Evolutionary conservation across 23 red algal genomes (phyloP), one percentile per base, ranked within the genome.

Genomic region (Cyanidiococcus yangmingshanensis): DNA sequence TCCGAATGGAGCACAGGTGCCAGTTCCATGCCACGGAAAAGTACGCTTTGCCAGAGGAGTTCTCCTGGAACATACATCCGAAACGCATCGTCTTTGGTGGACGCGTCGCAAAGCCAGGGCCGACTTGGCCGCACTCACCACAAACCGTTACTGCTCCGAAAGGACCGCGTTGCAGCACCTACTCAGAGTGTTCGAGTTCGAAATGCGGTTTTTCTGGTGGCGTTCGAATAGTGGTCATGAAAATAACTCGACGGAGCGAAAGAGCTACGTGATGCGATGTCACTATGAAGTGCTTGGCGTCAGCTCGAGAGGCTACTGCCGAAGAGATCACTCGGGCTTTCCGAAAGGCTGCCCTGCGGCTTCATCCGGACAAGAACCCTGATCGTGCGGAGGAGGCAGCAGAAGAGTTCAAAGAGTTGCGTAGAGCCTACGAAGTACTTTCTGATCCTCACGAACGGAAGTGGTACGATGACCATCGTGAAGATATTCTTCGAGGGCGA

Each of bases 301-400:
- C 18, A n/a, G 25, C 75, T 24, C 57, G 63, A 21, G 82, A 68
- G 0, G 92, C 92, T 17, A 96, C 92, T 24, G 82, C 80, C 34
- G 76, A 57, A 50, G 92, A 96, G 79, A 90, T 96, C 75, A 88
- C 79, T 37, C 79, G 82, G 38, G 89, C 94, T 0, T 98, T 90
- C 77, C 84, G 94, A 25, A 39, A 74, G 3, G 63, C 58, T 27
- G 94, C 94, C 26, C 74, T 91, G 27, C 59, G 57, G 24, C 74
- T 68, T 37, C 94, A 98, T 59, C 94, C 94, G 2, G 94, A 98
- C 81, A 98, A 98, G 80, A 91, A 98, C 58, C 82, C 82, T 26
- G 76, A 76, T 39, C 74, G 71, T 38, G 76, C 85, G 17, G 88
- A 39, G 37, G 75, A 80, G 12, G 94, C 94, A 1, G 82, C 80